Evolutionary conservation across 768 basidiomycete species (phyloP), one percentile per base, ranked within the genome.

Genomic region (Tylopilus felleus): DNA sequence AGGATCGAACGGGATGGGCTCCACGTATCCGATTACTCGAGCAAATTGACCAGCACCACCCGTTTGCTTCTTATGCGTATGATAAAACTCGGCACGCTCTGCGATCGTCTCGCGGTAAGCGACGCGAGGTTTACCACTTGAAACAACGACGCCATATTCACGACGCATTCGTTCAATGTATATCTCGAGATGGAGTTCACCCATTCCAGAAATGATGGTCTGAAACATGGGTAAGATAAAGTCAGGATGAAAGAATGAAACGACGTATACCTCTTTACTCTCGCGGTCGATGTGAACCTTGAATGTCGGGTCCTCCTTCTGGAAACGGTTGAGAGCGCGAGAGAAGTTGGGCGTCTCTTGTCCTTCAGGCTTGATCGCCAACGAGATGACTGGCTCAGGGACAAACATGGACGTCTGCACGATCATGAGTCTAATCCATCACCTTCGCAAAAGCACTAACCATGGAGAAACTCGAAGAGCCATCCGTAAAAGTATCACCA

Each of bases 141-240:
- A 79, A 65, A 93, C 97, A 40, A 91, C 85, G 19, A 93, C 91
- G 51, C 90, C 90, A 73, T 99, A 99, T 73, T 99, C 97, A 49
- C 97, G 90, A 62, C 85, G 87, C 94, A 99, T 98, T 38, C 97
- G 92, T 69, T 99, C 97, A 56, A 98, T 94, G 73, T 99, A 98
- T 66, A 99, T 96, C 66, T 99, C 97, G 22, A 99, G 82, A 68
- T 99, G 97, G 17, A 99, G 83, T 71, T 99, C 97, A 23, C 97
- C 97, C 97, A 99, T 99, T 21, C 97, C 97, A 28, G 95, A 98
- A 60, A 99, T 98, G 71, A 99, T 98, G 16, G 96, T 98, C 91
- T 94, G 60, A 17, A 27, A 16, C 5, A 47, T 21, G n/a, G 39
- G 49, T 46, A 21, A 56, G 53, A 39, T 19, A 23, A n/a, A 44